phyloP scores from a whole-genome alignment of 495 filamentous ascomycete genomes.

The Talaromyces ruber region DNA sequence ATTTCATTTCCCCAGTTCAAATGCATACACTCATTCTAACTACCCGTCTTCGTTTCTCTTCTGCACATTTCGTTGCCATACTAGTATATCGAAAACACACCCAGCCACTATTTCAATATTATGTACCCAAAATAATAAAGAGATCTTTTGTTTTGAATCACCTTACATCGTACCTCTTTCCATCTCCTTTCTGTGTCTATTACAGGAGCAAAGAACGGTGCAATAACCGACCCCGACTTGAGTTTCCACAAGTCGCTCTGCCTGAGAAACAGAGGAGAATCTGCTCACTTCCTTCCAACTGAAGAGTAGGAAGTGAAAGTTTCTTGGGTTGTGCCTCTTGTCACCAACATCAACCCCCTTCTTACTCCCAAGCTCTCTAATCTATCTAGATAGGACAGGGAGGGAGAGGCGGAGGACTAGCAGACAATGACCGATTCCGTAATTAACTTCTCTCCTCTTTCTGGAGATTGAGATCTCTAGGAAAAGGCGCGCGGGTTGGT shows the following conservation, averaged over 20 bases:
- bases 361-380: too few relatives aligned
- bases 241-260: not conserved
- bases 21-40: too few relatives aligned
- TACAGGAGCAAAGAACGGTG: not conserved
- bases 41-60: too few relatives aligned
- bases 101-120: too few relatives aligned
- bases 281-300: not conserved
- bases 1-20: not conserved
- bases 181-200: too few relatives aligned
- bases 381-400: too few relatives aligned
- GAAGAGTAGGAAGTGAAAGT: not conserved
- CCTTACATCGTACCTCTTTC: too few relatives aligned
- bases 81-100: too few relatives aligned
- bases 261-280: not conserved
- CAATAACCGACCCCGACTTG: not conserved
- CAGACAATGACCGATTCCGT: not conserved
- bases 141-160: too few relatives aligned
- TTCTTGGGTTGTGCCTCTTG: not conserved
- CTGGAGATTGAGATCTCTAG: too few relatives aligned
- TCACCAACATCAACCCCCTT: not conserved
- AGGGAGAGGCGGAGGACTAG: not conserved
- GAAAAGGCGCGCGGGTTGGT: not conserved
- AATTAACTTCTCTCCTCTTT: not conserved
- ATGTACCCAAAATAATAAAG: too few relatives aligned
- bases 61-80: too few relatives aligned